Evolutionary conservation across 2,329 filamentous ascomycete genomes (phyloP), one percentile per base, ranked within the genome.

Genomic region (Trichoderma oligosporum): DNA sequence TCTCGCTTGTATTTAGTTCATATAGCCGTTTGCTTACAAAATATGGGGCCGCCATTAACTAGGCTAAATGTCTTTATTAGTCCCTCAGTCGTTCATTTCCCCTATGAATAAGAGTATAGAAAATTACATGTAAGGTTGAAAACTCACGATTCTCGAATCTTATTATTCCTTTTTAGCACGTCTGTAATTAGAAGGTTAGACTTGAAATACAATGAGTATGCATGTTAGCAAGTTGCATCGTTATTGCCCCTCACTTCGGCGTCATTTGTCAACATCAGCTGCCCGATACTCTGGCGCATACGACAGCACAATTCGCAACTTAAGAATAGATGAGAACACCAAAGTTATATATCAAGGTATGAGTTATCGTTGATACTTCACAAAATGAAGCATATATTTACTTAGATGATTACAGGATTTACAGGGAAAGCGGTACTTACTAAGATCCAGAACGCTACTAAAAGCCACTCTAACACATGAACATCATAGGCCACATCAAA

Each of bases 321-420:
- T 74, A 6, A 59, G 58, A 1, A 61, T 73, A 7, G 60, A 65
- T 16, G 57, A 60, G 7, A 52, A 63, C 22, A 71, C 67, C 1
- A 63, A 64, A n/a, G 68, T 74, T 3, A 71, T 74, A n/a, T 73
- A 68, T 27, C 71, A 74, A 62, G 71, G 70, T 67, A 49, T 9
- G 18, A 2, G 4, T 8, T 8, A 38, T 12, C 1, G 3, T n/a
- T n/a, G n/a, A n/a, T n/a, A n/a, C 3, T 3, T n/a, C 5, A 4
- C 20, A 7, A 18, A 14, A 8, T n/a, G n/a, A 9, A 4, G 2
- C 3, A 20, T 22, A 16, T 14, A 12, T 25, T 31, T 12, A 42
- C 27, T 46, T 7, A 20, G 2, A 9, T 31, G 1, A 1, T 7
- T n/a, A 0, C 24, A 74, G 72, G 73, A 7, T 72, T 75, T 59